Evolutionary conservation across 306 rosid species (phyloP).

Genomic region (Inga oerstediana): DNA sequence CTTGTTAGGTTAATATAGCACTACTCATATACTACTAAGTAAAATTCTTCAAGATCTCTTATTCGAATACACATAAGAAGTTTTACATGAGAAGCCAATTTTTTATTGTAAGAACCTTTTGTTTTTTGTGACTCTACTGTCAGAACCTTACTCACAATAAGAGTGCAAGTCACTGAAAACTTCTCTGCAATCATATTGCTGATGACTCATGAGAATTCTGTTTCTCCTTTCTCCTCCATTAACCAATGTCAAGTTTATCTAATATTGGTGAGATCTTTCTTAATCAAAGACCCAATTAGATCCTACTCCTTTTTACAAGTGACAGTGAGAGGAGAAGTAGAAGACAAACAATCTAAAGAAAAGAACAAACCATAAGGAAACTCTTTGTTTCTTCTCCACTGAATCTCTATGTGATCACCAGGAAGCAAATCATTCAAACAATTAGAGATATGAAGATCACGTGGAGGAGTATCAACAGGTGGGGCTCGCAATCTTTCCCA

Average conservation of each 20-base stretch:
- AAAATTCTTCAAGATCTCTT: background rate
- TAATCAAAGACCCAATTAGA: conserved; percentile 18
- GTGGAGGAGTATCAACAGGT: conserved; percentile 67
- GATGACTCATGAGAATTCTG: background rate
- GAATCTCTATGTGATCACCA: conserved; percentile 92
- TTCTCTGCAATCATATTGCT: background rate
- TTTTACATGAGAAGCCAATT: background rate
- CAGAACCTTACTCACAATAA: background rate
- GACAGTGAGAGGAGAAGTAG: background rate
- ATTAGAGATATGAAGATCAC: conserved; percentile 78
- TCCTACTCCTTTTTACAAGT: conserved; percentile 1
- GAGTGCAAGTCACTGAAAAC: background rate
- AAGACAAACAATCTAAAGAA: conserved; percentile 25
- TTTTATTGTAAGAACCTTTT: background rate
- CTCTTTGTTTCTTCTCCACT: conserved; percentile 94
- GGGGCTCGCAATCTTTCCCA: conserved; percentile 94
- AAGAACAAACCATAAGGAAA: conserved; percentile 89
- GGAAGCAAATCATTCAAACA: conserved; percentile 69
- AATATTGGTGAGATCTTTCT: conserved; percentile 22
- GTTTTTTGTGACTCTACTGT: background rate
- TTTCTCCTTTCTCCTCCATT: conserved; percentile 1
- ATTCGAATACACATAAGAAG: background rate
- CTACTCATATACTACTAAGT: background rate
- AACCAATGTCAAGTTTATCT: conserved; percentile 22
- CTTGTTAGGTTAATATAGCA: conserved; percentile 27